Evolutionary conservation across 2,329 filamentous ascomycete species (phyloP).

Genomic region (Penicillium oxalicum): DNA sequence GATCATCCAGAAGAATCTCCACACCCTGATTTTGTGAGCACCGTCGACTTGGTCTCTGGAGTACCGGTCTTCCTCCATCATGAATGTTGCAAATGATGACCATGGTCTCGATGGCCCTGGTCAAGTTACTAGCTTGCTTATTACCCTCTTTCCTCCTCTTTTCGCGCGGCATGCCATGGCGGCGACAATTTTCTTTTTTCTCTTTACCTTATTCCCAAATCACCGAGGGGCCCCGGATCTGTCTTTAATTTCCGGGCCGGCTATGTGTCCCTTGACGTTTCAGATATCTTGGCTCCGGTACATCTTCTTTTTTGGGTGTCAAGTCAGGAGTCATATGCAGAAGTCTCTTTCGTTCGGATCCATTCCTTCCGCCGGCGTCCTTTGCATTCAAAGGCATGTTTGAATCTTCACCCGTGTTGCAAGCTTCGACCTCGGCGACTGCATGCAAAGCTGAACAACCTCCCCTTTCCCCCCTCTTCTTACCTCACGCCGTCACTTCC

Average conservation of each 20-base stretch:
- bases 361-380: too few species aligned
- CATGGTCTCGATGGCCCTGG: too few species aligned
- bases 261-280: too few species aligned
- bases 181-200: conserved; percentile 14
- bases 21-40: conserved; percentile 64
- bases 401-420: too few species aligned
- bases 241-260: too few species aligned
- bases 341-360: too few species aligned
- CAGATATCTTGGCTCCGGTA: too few species aligned
- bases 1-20: conserved; percentile 78
- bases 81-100: conserved; percentile 8
- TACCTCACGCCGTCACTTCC: not conserved
- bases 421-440: too few species aligned
- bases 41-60: conserved; percentile 5
- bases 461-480: not conserved
- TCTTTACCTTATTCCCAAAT: not conserved
- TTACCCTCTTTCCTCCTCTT: conserved; percentile 17
- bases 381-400: too few species aligned
- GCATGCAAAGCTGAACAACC: not conserved
- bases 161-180: conserved; percentile 23
- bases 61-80: conserved; percentile 13
- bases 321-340: too few species aligned
- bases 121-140: conserved; percentile 8
- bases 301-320: too few species aligned
- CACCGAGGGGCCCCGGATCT: too few species aligned